Evolutionary conservation across 2,329 filamentous ascomycete genomes (phyloP).

Genomic region (Neodidymelliopsis sp.): DNA sequence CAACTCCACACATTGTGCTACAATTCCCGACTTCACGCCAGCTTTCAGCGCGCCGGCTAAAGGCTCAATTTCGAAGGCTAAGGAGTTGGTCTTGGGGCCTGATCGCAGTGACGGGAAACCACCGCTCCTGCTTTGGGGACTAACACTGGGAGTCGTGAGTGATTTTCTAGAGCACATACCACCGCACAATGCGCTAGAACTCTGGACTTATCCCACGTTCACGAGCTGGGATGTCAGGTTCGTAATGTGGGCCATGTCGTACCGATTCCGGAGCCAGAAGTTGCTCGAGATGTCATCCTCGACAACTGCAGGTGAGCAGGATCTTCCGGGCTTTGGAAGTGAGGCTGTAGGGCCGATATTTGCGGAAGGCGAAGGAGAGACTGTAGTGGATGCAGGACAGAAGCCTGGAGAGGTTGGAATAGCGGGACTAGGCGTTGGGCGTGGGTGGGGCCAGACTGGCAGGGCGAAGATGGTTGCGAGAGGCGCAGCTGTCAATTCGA

Average conservation of each 20-base stretch:
- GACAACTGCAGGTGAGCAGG: slow-evolving; percentile 32
- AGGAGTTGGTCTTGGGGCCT: slow-evolving; percentile 26
- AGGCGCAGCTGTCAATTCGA: slow-evolving; percentile 54
- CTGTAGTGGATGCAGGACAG: slow-evolving; percentile 30
- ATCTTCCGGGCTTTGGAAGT: slow-evolving; percentile 31
- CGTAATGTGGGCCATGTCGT: slow-evolving; percentile 67
- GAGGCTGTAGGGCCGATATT: slow-evolving; percentile 32
- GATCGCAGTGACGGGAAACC: slow-evolving; percentile 42
- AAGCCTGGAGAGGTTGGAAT: slow-evolving; percentile 55
- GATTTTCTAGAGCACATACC: slow-evolving; percentile 73
- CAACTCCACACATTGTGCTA: slow-evolving; percentile 65
- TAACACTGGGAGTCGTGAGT: slow-evolving; percentile 71
- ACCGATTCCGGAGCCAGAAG: slow-evolving; percentile 57
- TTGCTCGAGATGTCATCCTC: slow-evolving; percentile 38
- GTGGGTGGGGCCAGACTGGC: slow-evolving; percentile 46
- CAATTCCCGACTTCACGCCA: slow-evolving; percentile 59
- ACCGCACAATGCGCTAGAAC: slow-evolving; percentile 65
- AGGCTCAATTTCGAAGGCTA: slow-evolving; percentile 20
- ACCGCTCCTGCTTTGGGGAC: slow-evolving; percentile 72
- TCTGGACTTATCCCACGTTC: slow-evolving; percentile 75
- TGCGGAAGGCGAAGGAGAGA: slow-evolving; percentile 26
- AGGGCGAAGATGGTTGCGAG: slow-evolving; percentile 48
- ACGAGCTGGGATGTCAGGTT: slow-evolving; percentile 67
- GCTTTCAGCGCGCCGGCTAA: slow-evolving; percentile 22
- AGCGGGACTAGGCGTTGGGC: slow-evolving; percentile 54